phyloP scores from a whole-genome alignment of 2,329 filamentous ascomycete genomes.

The Ophiostoma perfectum region DNA sequence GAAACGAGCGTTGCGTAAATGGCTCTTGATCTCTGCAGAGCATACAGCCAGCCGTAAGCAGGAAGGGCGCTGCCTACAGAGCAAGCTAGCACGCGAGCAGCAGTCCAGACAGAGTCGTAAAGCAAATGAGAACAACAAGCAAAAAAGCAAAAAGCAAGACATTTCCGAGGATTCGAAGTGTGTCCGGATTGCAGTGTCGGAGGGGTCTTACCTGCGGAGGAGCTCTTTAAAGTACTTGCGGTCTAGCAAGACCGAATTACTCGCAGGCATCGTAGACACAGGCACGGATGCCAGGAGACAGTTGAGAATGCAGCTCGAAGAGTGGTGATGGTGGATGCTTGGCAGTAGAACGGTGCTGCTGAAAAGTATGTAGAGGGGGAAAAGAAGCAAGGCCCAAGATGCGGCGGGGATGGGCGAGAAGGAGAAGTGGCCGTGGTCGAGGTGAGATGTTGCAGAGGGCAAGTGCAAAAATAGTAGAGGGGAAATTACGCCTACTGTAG shows the following conservation, averaged over 20 bases:
- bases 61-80: background rate
- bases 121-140: background rate
- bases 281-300: background rate
- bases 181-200: background rate
- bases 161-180: background rate
- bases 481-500: background rate
- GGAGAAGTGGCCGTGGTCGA: background rate
- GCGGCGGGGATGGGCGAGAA: background rate
- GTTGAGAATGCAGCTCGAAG: background rate
- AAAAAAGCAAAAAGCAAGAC: background rate
- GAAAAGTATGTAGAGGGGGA: background rate
- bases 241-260: slow-evolving; percentile 50
- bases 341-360: background rate
- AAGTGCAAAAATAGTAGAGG: background rate
- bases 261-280: background rate
- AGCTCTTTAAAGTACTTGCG: slow-evolving; percentile 58
- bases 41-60: background rate
- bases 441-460: background rate
- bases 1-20: background rate
- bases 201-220: slow-evolving; percentile 49
- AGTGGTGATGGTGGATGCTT: background rate
- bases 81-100: background rate
- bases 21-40: background rate
- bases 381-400: background rate
- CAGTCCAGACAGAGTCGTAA: background rate